Base-by-base conservation (phyloP, 1,284 basidiomycete species). In the Omphalotus olearius region DNA sequence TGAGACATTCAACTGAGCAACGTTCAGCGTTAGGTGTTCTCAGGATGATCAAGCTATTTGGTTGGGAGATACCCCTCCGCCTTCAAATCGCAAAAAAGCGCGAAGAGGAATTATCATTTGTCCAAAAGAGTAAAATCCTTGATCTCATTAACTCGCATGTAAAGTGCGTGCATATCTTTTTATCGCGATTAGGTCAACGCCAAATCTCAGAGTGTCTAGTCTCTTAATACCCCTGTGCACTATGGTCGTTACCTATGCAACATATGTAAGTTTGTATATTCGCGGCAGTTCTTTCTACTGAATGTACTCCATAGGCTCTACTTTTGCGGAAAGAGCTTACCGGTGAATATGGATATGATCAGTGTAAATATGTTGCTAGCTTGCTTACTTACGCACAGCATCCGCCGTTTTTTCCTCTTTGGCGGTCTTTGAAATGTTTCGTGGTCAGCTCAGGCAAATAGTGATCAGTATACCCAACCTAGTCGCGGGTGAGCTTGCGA, bases 31-130 rank as follows among this genome's bases (percentile, higher is more conserved):
- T 75, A 68, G 72, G 66, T 53, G 66, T 77, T 6, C 57, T 78
- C 13, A 71, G 82, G 20, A 83, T 83, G 73, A 69, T 83, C 64
- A 87, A 88, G 66, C 74, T 87, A 59, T 88, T 88, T 57, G 85
- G 79, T 4, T 85, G 83, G 83, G 82, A 83, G 59, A 66, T 66
- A 17, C 73, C 77, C 56, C 75, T 82, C 63, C 70, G 75, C 51
- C 65, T 70, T 26, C 69, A 73, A 45, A 68, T 84, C 35, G 66
- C 71, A 11, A 70, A 69, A 37, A 75, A 76, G 70, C 65, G 77
- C 43, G 75, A 80, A 45, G 71, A 72, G 9, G 84, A 88, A 63
- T 64, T 88, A 13, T 58, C 62, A 1, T 73, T 66, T 59, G 61
- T 78, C 33, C 71, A 69, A 61, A 71, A 65, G 52, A 67, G 70